Percentiles rank a stretch among this genome's conserved stretches.
These are phyloP conservation scores for Ganoderma multipileum DNA, from an alignment of 1,284 basidiomycete species.

Conservation along the genomic window DNA sequence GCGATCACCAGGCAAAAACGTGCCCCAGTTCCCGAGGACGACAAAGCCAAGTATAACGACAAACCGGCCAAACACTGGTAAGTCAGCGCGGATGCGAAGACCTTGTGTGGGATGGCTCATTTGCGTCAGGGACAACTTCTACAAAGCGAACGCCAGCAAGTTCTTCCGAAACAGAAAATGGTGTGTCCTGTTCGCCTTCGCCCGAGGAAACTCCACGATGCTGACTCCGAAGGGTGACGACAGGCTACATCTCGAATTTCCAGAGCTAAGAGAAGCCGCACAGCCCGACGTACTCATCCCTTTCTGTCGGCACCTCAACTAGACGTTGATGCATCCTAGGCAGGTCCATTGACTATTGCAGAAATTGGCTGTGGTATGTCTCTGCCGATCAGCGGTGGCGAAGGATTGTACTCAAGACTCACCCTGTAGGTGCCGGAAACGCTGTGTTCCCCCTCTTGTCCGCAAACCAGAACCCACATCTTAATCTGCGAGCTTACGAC, in stretches of 20 bases:
- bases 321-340: slow-evolving; percentile 50
- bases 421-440: slow-evolving; percentile 82
- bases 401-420: background rate
- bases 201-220: background rate
- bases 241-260: slow-evolving; percentile 93
- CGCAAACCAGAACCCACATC: slow-evolving; percentile 82
- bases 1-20: slow-evolving; percentile 73
- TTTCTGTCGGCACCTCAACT: background rate
- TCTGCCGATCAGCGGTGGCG: slow-evolving; percentile 15
- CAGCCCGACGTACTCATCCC: slow-evolving; percentile 60
- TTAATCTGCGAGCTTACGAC: slow-evolving; percentile 85
- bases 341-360: slow-evolving; percentile 77
- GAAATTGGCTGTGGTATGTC: slow-evolving; percentile 86
- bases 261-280: slow-evolving; percentile 78
- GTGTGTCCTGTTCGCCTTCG: slow-evolving; percentile 42
- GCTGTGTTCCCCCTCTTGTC: slow-evolving; percentile 90
- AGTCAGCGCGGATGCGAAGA: background rate
- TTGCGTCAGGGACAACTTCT: slow-evolving; percentile 84
- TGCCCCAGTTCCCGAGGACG: slow-evolving; percentile 71
- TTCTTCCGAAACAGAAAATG: slow-evolving; percentile 96
- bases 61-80: slow-evolving; percentile 79
- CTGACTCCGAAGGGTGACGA: too few species aligned
- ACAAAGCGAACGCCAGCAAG: slow-evolving; percentile 81
- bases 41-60: slow-evolving; percentile 75
- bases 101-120: slow-evolving; percentile 26